Evolutionary conservation across 2,329 filamentous ascomycete genomes (phyloP).

Genomic region (Oidium heveae): DNA sequence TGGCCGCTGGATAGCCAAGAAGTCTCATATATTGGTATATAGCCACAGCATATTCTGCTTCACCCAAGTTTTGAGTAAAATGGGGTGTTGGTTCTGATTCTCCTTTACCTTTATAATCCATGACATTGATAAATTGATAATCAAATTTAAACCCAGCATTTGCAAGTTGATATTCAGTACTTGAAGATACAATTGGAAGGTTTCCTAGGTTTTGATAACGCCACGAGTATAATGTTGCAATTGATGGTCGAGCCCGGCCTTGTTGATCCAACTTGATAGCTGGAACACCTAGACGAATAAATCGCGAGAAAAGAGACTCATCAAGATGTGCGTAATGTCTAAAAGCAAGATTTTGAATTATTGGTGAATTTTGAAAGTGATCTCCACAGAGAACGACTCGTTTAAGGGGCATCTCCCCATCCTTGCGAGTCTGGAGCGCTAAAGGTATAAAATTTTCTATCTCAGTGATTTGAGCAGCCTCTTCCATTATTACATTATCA

Average conservation of each 20-base stretch:
- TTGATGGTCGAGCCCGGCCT: constrained; percentile 65
- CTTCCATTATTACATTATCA: constrained; percentile 95
- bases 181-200: constrained; percentile 44
- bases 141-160: constrained; percentile 87
- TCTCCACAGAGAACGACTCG: constrained; percentile 83
- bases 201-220: constrained; percentile 63
- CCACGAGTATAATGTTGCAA: constrained; percentile 83
- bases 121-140: constrained; percentile 90
- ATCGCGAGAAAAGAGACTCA: constrained; percentile 77
- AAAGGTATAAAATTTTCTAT: constrained; percentile 91
- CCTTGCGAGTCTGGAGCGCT: constrained; percentile 61
- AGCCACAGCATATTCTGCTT: constrained; percentile 90
- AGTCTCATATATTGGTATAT: constrained; percentile 95
- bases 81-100: constrained; percentile 79
- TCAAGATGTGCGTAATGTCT: constrained; percentile 88
- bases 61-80: constrained; percentile 88
- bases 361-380: constrained; percentile 86
- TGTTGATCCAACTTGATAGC: constrained; percentile 78
- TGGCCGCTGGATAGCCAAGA: constrained; percentile 53
- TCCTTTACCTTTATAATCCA: constrained; percentile 72
- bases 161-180: constrained; percentile 48
- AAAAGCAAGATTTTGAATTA: constrained; percentile 86
- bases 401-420: constrained; percentile 52
- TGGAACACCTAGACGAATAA: constrained; percentile 81
- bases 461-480: constrained; percentile 93